Conservation (phyloP, 768 basidiomycete genomes). For the Leccinum subgranulosum region DNA sequence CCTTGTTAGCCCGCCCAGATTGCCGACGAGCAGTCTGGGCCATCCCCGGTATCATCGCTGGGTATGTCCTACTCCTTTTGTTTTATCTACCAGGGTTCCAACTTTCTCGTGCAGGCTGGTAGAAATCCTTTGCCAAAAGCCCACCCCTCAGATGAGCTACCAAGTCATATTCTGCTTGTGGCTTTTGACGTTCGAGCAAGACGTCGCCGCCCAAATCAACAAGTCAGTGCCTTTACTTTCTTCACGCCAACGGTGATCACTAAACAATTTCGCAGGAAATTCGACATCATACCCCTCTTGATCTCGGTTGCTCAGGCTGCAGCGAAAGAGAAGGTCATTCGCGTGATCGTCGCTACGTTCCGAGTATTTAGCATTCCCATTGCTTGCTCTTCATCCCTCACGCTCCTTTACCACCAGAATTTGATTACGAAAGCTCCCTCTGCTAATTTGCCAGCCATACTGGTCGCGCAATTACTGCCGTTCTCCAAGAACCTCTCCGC, state of each 20-base stretch:
- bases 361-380: constrained; percentile 44
- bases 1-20: constrained; percentile 76
- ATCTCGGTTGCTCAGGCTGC: constrained; percentile 83
- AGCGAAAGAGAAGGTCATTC: constrained; percentile 95
- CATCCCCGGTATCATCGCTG: constrained; percentile 61
- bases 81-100: neutral
- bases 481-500: constrained; percentile 80
- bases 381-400: constrained; percentile 4
- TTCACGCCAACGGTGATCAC: neutral
- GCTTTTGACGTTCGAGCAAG: constrained; percentile 88
- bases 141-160: constrained; percentile 92
- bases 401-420: constrained; percentile 49
- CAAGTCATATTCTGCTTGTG: constrained; percentile 92
- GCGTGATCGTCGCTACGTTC: constrained; percentile 90
- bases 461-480: constrained; percentile 81
- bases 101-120: constrained; percentile 54
- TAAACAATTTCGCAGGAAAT: constrained; percentile 55
- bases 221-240: constrained; percentile 47
- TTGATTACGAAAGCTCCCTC: constrained; percentile 84
- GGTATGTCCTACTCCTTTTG: constrained; percentile 40
- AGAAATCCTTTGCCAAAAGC: constrained; percentile 76
- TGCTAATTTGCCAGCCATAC: constrained; percentile 89
- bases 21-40: constrained; percentile 80
- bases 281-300: constrained; percentile 83
- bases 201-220: constrained; percentile 83